Conservation (phyloP, 2,329 filamentous ascomycete species). For the Calonectria naviculata region DNA sequence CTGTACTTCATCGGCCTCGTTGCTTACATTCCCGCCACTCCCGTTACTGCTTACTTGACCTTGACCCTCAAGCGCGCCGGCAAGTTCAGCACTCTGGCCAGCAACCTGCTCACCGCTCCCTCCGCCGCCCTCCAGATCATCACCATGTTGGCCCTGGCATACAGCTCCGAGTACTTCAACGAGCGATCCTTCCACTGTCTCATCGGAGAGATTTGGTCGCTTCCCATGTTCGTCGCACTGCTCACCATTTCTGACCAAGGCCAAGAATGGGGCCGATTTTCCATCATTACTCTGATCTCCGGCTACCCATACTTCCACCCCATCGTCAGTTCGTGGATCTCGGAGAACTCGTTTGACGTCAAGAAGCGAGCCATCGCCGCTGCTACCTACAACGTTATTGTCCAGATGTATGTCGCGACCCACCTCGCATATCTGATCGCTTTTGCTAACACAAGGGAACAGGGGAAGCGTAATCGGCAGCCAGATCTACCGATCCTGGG, state of each 20-base stretch:
- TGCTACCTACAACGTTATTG: conserved; percentile 60
- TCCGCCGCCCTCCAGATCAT: conserved; percentile 67
- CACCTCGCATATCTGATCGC: not conserved
- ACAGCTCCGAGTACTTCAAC: conserved; percentile 65
- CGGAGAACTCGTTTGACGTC: conserved; percentile 61
- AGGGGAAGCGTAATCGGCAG: conserved; percentile 53
- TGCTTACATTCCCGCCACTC: conserved; percentile 60
- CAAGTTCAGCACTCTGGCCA: conserved; percentile 65
- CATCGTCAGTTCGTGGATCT: conserved; percentile 62
- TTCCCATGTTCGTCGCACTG: conserved; percentile 63
- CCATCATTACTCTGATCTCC: conserved; percentile 62
- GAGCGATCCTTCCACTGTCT: conserved; percentile 65
- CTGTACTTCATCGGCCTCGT: conserved; percentile 61
- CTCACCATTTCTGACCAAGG: conserved; percentile 59
- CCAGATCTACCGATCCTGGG: conserved; percentile 63
- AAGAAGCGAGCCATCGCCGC: conserved; percentile 61
- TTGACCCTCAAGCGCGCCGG: conserved; percentile 66
- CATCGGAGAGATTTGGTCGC: conserved; percentile 62
- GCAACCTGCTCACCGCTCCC: conserved; percentile 72
- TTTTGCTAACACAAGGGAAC: conserved; percentile 10
- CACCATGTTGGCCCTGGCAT: conserved; percentile 65
- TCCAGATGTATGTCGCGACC: conserved; percentile 49
- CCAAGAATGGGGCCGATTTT: conserved; percentile 63
- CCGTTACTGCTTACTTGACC: conserved; percentile 62
- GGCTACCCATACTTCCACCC: conserved; percentile 70